Evolutionary conservation across 2,329 filamentous ascomycete species (phyloP).

Genomic region (Fusarium oligoseptatum): DNA sequence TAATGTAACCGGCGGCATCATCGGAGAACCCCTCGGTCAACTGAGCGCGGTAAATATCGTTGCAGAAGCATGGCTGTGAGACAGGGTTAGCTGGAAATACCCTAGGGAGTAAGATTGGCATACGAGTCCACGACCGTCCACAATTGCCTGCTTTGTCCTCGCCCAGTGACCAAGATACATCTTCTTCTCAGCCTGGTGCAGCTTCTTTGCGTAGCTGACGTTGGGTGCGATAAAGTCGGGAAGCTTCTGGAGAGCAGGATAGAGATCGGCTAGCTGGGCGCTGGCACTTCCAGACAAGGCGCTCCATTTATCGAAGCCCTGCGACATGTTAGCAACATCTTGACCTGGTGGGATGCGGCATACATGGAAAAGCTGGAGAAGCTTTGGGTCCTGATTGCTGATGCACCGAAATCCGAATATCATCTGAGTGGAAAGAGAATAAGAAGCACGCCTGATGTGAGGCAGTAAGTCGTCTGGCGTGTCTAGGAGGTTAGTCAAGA

Average conservation of each 20-base stretch:
- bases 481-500: neutral
- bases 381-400: neutral
- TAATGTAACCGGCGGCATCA: constrained; percentile 37
- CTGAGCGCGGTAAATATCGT: constrained; percentile 32
- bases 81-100: neutral
- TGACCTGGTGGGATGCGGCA: neutral
- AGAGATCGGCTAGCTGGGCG: neutral
- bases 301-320: neutral
- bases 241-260: neutral
- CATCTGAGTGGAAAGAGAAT: neutral
- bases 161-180: neutral
- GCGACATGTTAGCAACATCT: neutral
- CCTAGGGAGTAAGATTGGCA: neutral
- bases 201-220: neutral
- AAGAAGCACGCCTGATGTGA: neutral
- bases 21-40: constrained; percentile 32
- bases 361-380: neutral
- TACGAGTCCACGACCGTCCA: neutral
- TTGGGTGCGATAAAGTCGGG: neutral
- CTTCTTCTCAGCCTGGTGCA: neutral
- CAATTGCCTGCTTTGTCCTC: neutral
- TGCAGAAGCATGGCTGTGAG: constrained; percentile 36
- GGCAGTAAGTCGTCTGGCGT: neutral
- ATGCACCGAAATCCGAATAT: neutral
- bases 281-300: neutral